Evolutionary conservation across 805 yeast genomes (phyloP).

Genomic region (Allodekkera sacchari): DNA sequence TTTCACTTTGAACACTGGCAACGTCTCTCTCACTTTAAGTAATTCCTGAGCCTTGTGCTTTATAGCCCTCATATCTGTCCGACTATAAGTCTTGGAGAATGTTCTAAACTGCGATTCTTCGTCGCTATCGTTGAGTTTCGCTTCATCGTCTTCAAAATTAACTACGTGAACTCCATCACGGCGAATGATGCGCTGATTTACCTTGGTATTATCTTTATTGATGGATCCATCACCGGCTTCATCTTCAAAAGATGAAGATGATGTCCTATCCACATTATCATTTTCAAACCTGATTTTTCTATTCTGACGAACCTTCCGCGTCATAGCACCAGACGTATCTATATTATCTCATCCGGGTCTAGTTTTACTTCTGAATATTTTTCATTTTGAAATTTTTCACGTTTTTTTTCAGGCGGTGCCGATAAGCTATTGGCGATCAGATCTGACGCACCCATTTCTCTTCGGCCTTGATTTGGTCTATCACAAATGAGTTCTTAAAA

Average conservation of each 20-base stretch:
- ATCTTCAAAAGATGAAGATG: constrained; percentile 10
- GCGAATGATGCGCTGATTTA: too few relatives aligned
- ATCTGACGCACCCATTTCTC: too few relatives aligned
- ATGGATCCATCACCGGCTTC: constrained; percentile 13
- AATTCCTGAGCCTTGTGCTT: constrained; percentile 36
- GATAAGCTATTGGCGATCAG: too few relatives aligned
- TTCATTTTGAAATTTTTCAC: too few relatives aligned
- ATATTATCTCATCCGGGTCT: too few relatives aligned
- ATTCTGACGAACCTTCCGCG: constrained; percentile 23
- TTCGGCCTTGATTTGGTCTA: too few relatives aligned
- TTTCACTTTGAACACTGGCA: constrained; percentile 74
- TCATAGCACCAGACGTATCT: too few relatives aligned
- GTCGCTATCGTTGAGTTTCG: constrained; percentile 3
- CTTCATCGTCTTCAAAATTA: constrained; percentile 7
- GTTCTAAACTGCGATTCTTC: neutral
- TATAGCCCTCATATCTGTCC: constrained; percentile 13
- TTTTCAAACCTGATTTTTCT: constrained; percentile 15
- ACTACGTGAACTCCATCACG: too few relatives aligned
- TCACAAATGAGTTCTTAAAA: too few relatives aligned
- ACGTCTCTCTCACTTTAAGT: constrained; percentile 41
- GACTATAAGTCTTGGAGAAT: neutral
- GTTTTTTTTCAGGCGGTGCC: too few relatives aligned
- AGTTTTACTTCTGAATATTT: too few relatives aligned
- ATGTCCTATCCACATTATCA: constrained; percentile 10
- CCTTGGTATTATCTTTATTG: too few relatives aligned